Evolutionary conservation across 805 yeast genomes (phyloP), one percentile per base, ranked within the genome.

Genomic region (Deakozyma indianensis): DNA sequence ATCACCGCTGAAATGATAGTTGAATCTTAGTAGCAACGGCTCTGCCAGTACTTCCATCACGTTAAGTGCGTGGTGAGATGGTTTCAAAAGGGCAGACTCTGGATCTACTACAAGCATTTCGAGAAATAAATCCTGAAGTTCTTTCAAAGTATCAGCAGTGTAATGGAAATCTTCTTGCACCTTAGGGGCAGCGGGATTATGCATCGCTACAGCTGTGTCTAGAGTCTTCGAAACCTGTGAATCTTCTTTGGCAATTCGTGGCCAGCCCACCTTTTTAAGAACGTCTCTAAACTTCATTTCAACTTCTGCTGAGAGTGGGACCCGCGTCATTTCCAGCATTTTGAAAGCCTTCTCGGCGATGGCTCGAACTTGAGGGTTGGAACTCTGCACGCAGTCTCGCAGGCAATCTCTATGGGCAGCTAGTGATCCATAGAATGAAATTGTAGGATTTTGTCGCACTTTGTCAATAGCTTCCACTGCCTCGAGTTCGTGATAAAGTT

Each of bases 1-100:
- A 23, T 69, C 62, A 3, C 73, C 64, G 43, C 73, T 71, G 54
- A 81, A 82, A 56, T 83, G 85, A 60, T 63, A 82, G 35, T 67
- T 62, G 55, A 83, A 76, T 38, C 83, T 67, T 11, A 67, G 51
- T 4, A 63, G 61, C 23, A 79, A 64, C 1, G 74, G 73, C 22
- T 61, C 58, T 2, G 73, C 57, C 24, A 82, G 57, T 0, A 65
- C 56, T 38, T 67, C 70, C 35, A 78, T 60, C 0, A 75, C 74
- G 3, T 41, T 46, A 74, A 40, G 40, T 20, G 38, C 20, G 16
- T 7, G 11, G 11, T n/a, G 11, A 9, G 18, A 14, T 5, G 38
- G 11, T 7, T 9, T 32, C 16, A 5, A 14, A 20, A 7, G 18
- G 18, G 18, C 11, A 32, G 11, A 11, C 18, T 11, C 18, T 7